Base-by-base conservation (phyloP, 2,329 filamentous ascomycete genomes). In the Paecilomyces formosus region DNA sequence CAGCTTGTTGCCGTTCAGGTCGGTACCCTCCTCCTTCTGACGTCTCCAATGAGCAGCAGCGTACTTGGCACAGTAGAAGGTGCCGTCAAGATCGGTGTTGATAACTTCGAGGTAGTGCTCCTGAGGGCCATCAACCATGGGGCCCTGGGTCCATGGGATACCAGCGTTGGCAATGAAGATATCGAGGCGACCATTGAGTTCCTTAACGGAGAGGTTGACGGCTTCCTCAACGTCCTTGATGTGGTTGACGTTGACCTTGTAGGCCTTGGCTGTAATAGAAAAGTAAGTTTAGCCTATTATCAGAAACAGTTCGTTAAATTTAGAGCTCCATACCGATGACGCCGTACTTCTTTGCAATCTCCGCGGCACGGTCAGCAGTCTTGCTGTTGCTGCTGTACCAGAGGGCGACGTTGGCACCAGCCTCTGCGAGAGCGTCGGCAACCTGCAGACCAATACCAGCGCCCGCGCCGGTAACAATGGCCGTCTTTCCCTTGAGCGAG, bases 121-220 rank as follows among this genome's bases (percentile, higher is more conserved):
- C 18, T 86, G 69, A 4, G 83, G 76, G 24, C 85, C 87, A 61
- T 89, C 85, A 35, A 90, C 78, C 69, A 88, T 85, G 8, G 85
- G 71, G 0, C 87, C 87, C 60, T 89, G 80, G 1, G 82, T 86
- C 88, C 88, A 92, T 0, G 86, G 81, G 56, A 92, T 86, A 55
- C 89, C 89, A 13, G 87, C 86, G 70, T 94, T 93, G 65, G 89
- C 89, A 52, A 92, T 84, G 66, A 93, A 91, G 64, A 91, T 79
- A 66, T 92, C 89, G 8, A 93, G 82, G 4, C 88, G 84, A 60
- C 86, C 86, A 68, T 88, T 86, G 75, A 92, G 88, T 15, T 92
- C 88, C 60, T 77, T 70, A 56, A 79, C 75, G 53, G 74, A 74
- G 24, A 70, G 63, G 56, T 77, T 72, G 28, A 80, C 69, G 52